Evolutionary conservation across 1,139 yeast genomes (phyloP), one percentile per base, ranked within the genome.

Genomic region (Yamadazyma sp.): DNA sequence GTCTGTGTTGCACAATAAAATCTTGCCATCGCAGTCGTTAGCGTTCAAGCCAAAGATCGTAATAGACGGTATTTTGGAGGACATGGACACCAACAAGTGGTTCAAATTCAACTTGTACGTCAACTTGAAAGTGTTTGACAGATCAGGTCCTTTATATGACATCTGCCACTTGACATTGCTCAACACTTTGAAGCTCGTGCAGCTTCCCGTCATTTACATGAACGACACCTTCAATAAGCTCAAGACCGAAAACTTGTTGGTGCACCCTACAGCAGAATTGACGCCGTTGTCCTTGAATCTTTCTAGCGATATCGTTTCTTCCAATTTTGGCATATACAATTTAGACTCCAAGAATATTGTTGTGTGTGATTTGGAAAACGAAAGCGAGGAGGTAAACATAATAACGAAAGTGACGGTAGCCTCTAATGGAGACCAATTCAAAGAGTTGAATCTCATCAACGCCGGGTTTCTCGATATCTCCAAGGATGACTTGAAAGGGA

Each of bases 101-200:
- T 44, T 47, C 38, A 80, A 36, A 79, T 80, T 61, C 87, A 84
- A 11, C 33, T 60, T 89, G 31, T 80, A 79, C 54, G 91, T 92
- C 5, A 81, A 83, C 51, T 69, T 89, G 34, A 83, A 85, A 51
- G 88, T 89, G 1, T 80, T 87, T 52, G 83, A 94, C 39, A 75
- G 92, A 40, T 72, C 87, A 2, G 96, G 95, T 1, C 94, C 96
- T 3, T 66, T 87, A 25, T 82, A 80, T 53, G 97, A 88, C 54
- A 64, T 84, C 16, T 84, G 88, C 41, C 86, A 89, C 80, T 77
- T 77, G 23, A 77, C 92, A 3, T 61, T 87, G 25, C 55, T 85
- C 15, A 67, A 75, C 22, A 95, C 96, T 1, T 64, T 91, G 42
- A 59, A 72, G 37, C 68, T 74, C 38, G 76, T 84, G 2, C 64